Percentiles rank a stretch among this genome's conserved stretches.
These are phyloP conservation scores for Leptosphaerulina australis DNA, from an alignment of 2,329 filamentous ascomycete genomes.

Conservation along the genomic window DNA sequence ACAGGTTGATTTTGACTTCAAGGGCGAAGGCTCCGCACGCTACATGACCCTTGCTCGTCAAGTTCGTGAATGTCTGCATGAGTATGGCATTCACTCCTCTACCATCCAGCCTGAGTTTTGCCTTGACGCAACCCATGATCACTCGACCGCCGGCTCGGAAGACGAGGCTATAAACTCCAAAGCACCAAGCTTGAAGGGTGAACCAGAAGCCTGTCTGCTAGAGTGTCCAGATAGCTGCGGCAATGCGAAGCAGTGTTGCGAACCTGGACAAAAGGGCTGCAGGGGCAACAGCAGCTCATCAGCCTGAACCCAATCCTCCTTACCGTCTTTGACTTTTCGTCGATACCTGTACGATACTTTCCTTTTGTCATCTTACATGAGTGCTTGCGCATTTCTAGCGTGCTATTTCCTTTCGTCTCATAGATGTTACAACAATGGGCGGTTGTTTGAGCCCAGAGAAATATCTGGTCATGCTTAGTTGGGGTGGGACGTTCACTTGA, in stretches of 20 bases:
- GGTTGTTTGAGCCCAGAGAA: neutral
- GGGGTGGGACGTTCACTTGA: neutral
- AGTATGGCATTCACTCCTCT: slow-evolving; percentile 93
- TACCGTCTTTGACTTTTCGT: neutral
- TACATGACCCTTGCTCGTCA: slow-evolving; percentile 91
- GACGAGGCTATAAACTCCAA: slow-evolving; percentile 43
- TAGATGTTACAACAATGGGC: neutral
- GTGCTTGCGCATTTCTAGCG: slow-evolving; percentile 1
- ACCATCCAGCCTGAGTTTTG: slow-evolving; percentile 93
- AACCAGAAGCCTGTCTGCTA: slow-evolving; percentile 49
- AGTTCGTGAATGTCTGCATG: slow-evolving; percentile 87
- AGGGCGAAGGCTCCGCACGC: slow-evolving; percentile 73
- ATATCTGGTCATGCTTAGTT: neutral
- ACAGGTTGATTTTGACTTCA: slow-evolving; percentile 87
- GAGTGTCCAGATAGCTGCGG: slow-evolving; percentile 54
- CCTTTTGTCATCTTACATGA: neutral
- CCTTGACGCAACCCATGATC: slow-evolving; percentile 53
- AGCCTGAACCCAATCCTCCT: slow-evolving; percentile 14
- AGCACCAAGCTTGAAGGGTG: slow-evolving; percentile 46
- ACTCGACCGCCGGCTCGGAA: slow-evolving; percentile 44
- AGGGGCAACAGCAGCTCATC: slow-evolving; percentile 25
- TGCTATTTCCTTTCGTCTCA: slow-evolving; percentile 5
- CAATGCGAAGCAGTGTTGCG: slow-evolving; percentile 51
- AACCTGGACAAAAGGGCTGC: slow-evolving; percentile 40
- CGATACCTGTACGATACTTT: slow-evolving; percentile 20